phyloP scores from a whole-genome alignment of 345 rosid species.

The Ceriops decandra region DNA sequence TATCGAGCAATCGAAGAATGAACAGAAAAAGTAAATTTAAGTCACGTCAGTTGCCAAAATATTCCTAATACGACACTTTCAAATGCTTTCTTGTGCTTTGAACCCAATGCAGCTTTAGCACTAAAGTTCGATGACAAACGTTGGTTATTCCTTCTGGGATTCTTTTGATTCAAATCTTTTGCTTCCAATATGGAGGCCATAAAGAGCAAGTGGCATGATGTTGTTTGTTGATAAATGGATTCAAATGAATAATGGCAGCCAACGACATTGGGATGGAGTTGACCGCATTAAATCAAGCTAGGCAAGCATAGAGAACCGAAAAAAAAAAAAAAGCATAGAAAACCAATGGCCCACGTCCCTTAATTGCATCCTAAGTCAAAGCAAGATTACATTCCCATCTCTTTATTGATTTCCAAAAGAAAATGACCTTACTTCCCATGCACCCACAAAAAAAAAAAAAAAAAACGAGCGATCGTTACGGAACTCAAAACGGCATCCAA shows the following conservation, averaged over 20 bases:
- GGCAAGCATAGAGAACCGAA: not conserved
- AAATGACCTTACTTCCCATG: not conserved
- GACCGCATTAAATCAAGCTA: constrained; percentile 17
- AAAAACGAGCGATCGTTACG: too few species aligned
- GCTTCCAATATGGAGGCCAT: constrained; percentile 35
- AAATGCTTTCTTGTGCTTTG: constrained; percentile 28
- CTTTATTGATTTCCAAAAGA: not conserved
- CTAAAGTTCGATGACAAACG: not conserved
- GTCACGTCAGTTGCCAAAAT: constrained; percentile 18
- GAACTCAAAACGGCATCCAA: not conserved
- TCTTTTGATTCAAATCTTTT: constrained; percentile 24
- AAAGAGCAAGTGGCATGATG: constrained; percentile 25
- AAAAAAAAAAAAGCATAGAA: not conserved
- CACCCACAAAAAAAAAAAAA: constrained; percentile 2
- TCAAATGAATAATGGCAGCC: constrained; percentile 12
- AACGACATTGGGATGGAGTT: constrained; percentile 20
- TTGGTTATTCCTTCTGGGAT: constrained; percentile 13
- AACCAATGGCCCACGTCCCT: not conserved
- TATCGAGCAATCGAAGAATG: too few species aligned
- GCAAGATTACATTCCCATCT: constrained; percentile 3
- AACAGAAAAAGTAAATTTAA: not conserved
- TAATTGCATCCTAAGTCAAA: constrained; percentile 23
- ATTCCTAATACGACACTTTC: constrained; percentile 11
- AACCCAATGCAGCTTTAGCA: constrained; percentile 28
- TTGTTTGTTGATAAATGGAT: constrained; percentile 18